A percentile compares a stretch with the other conserved stretches of the same genome.
Conservation (phyloP, 148 eudicot species). For the Camellia lanceoleosa region DNA sequence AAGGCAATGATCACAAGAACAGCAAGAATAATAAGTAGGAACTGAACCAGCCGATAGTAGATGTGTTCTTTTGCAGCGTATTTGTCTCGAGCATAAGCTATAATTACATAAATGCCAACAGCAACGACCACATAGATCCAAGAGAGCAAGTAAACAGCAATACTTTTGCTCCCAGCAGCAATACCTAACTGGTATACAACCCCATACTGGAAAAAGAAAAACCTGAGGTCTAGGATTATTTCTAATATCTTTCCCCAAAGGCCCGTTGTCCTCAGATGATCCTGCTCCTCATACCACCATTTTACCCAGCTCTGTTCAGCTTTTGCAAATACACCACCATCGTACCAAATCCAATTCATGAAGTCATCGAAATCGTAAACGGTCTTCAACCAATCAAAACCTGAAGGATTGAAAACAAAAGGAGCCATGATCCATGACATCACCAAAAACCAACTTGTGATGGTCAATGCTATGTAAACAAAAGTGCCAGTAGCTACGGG, state of each 20-base stretch:
- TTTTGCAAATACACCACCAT: constrained; percentile 77
- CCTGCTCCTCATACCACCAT: constrained; percentile 97
- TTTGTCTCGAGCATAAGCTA: constrained; percentile 62
- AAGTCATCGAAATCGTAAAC: constrained; percentile 87
- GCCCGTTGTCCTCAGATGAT: constrained; percentile 86
- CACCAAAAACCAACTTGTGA: constrained; percentile 90
- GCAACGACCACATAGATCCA: constrained; percentile 83
- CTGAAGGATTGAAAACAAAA: constrained; percentile 82
- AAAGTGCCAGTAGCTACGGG: constrained; percentile 72
- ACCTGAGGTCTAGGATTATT: constrained; percentile 70
- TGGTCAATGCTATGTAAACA: constrained; percentile 74
- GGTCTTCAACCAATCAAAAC: constrained; percentile 94
- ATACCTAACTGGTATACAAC: constrained; percentile 81
- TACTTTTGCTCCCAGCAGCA: constrained; percentile 62
- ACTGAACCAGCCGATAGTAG: constrained; percentile 85
- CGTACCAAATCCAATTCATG: constrained; percentile 90
- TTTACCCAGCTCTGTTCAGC: constrained; percentile 90
- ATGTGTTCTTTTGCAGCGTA: constrained; percentile 82
- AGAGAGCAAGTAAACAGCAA: constrained; percentile 76
- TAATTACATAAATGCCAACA: constrained; percentile 35
- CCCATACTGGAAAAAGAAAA: constrained; percentile 95
- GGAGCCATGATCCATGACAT: constrained; percentile 86
- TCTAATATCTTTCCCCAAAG: constrained; percentile 80
- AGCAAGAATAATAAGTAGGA: constrained; percentile 53
- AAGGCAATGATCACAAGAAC: constrained; percentile 58